Evolutionary conservation across 2,329 filamentous ascomycete species (phyloP).

Genomic region (Septoria petroselini): DNA sequence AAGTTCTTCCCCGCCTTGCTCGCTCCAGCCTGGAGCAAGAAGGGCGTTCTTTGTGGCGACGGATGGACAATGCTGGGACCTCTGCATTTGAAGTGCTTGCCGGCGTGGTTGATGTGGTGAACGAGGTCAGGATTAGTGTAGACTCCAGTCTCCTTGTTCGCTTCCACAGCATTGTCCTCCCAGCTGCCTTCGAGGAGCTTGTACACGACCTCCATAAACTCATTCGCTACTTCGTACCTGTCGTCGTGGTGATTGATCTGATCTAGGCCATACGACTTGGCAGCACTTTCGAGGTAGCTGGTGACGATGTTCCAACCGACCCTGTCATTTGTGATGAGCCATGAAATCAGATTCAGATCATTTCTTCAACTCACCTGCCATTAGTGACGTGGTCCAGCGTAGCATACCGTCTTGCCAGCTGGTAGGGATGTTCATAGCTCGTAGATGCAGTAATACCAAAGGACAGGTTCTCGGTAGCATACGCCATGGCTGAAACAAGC

Average conservation of each 20-base stretch:
- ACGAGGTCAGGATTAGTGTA: conserved; percentile 59
- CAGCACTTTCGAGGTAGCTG: conserved; percentile 48
- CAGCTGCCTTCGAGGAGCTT: conserved; percentile 35
- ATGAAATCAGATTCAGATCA: too few relatives aligned
- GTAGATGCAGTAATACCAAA: conserved; percentile 41
- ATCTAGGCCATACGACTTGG: conserved; percentile 47
- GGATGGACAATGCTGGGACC: conserved; percentile 52
- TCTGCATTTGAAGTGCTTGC: conserved; percentile 45
- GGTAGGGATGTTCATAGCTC: conserved; percentile 40
- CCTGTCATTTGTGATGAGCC: conserved; percentile 39
- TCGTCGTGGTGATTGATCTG: conserved; percentile 51
- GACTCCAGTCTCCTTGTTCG: conserved; percentile 56
- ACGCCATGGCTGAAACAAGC: conserved; percentile 47
- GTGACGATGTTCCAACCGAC: conserved; percentile 53
- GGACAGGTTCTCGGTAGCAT: conserved; percentile 44
- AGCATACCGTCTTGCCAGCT: conserved; percentile 37
- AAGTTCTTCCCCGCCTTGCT: conserved; percentile 48
- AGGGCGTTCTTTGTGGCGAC: conserved; percentile 56
- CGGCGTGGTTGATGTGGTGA: conserved; percentile 47
- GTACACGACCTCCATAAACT: conserved; percentile 41
- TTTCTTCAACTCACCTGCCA: conserved; percentile 24
- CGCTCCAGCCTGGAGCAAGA: conserved; percentile 53
- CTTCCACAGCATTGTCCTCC: conserved; percentile 40
- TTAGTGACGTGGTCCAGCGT: conserved; percentile 41
- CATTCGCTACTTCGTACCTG: conserved; percentile 49